Percentiles rank a stretch among this genome's conserved stretches.
phyloP scores from a whole-genome alignment of 2,329 filamentous ascomycete genomes.

The Paecilomyces niveus region DNA sequence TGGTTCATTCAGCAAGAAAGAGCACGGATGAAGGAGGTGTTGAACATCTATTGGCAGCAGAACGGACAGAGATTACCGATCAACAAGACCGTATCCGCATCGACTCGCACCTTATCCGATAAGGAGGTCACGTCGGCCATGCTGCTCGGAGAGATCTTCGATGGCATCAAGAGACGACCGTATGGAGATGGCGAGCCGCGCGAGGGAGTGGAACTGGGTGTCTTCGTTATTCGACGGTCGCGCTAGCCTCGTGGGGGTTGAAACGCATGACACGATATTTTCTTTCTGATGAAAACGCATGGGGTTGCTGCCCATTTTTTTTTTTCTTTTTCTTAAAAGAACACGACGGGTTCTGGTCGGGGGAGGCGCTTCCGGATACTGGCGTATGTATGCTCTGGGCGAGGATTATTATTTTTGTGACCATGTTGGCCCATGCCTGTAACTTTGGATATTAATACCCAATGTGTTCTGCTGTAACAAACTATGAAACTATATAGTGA shows the following conservation, averaged over 20 bases:
- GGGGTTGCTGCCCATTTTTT: neutral
- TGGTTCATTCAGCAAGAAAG: constrained; percentile 62
- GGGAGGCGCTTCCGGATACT: neutral
- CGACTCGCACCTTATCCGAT: constrained; percentile 23
- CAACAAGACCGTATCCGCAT: constrained; percentile 17
- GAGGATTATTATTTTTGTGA: neutral
- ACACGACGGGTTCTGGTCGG: neutral
- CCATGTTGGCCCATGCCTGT: constrained; percentile 3
- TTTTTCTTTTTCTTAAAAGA: neutral
- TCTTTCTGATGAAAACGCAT: neutral
- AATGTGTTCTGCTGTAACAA: constrained; percentile 4
- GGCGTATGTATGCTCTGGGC: constrained; percentile 6
- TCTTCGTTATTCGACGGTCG: constrained; percentile 43
- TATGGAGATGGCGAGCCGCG: constrained; percentile 41
- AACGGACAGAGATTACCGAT: constrained; percentile 28
- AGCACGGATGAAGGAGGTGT: constrained; percentile 47
- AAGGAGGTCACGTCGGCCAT: constrained; percentile 47
- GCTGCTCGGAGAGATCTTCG: constrained; percentile 52
- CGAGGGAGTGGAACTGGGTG: constrained; percentile 39
- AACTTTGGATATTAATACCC: constrained; percentile 12
- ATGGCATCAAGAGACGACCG: constrained; percentile 48
- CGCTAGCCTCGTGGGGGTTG: constrained; percentile 13
- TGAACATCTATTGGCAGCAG: constrained; percentile 36
- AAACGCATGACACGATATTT: neutral
- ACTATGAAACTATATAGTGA: neutral